Base-by-base conservation (phyloP, 306 rosid species). In the Mimosa pudica region DNA sequence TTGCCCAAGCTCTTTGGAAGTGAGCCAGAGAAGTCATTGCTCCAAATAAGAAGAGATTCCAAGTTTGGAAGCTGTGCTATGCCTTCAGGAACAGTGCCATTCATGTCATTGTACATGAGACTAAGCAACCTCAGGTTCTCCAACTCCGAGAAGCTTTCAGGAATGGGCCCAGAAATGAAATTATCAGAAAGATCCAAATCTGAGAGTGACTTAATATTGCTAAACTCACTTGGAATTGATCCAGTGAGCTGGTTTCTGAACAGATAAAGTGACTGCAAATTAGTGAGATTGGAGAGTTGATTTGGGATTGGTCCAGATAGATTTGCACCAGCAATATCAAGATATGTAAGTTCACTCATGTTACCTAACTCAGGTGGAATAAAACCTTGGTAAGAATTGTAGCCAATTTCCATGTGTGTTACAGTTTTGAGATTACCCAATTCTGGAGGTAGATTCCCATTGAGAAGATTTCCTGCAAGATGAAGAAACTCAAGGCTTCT, bases 381-480 rank as follows among this genome's bases (percentile, higher is more conserved):
- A 24, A 75, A 73, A 80, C 97, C 96, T 5, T 86, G 84, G 78
- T 86, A 93, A 46, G 71, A 71, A 64, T 95, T 95, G 86, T 93
- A 95, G 47, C 99, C 99, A 77, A 95, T 93, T 85, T 91, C 99
- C 96, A 95, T 91, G 42, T 91, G 97, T n/a, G 94, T 93, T 55
- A 93, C 89, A 30, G 97, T 95, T 85, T 89, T 87, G 77, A 95
- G 97, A 76, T 90, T 88, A 16, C 99, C 98, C 75, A 95, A 75
- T 66, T 95, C 96, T 41, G 87, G 77, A 8, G 98, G 99, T 61
- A 95, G 78, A 17, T 69, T 81, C 70, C 98, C 99, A 0, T 83
- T 74, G 30, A 95, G 92, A 65, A 91, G 84, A 83, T 95, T 95
- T 45, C 96, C 99, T 3, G 94, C 98, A 14, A 95, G 90, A 83